Evolutionary conservation across 2,329 filamentous ascomycete genomes (phyloP).

Genomic region (Cladophialophora psammophila): DNA sequence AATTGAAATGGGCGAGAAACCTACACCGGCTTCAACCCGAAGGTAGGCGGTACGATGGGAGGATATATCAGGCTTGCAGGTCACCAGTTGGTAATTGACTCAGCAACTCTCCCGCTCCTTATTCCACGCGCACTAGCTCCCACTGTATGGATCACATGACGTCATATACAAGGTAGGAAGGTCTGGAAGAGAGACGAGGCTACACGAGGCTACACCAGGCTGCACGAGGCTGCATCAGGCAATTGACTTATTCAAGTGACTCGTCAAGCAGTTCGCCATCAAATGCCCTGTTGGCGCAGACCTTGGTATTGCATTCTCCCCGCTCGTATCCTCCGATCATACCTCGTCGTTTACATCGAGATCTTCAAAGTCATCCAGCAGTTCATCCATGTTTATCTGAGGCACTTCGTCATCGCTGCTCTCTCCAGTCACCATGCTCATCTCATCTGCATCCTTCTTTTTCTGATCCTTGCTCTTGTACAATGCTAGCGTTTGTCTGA

Average conservation of each 20-base stretch:
- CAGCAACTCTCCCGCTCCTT: neutral
- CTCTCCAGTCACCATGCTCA: conserved; percentile 60
- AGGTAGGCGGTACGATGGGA: neutral
- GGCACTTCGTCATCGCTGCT: conserved; percentile 71
- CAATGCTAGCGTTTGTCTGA: conserved; percentile 81
- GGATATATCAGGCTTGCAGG: neutral
- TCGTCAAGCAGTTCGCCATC: neutral
- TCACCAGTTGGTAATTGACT: neutral
- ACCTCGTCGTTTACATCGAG: conserved; percentile 72
- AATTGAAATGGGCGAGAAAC: neutral
- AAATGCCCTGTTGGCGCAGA: neutral
- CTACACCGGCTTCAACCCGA: neutral
- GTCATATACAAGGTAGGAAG: neutral
- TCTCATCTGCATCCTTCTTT: conserved; percentile 60
- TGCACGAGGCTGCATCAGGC: neutral
- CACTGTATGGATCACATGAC: neutral
- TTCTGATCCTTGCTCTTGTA: conserved; percentile 73
- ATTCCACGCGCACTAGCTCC: neutral
- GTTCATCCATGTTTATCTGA: conserved; percentile 76
- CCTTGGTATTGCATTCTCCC: conserved; percentile 2
- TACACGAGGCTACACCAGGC: neutral
- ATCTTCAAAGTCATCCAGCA: conserved; percentile 93
- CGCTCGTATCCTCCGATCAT: conserved; percentile 20
- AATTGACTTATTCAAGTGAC: neutral
- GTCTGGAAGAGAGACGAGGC: neutral